These are phyloP conservation scores for Leptoxyphium fumago DNA, from an alignment of 2,329 filamentous ascomycete species.

Conservation along the genomic window DNA sequence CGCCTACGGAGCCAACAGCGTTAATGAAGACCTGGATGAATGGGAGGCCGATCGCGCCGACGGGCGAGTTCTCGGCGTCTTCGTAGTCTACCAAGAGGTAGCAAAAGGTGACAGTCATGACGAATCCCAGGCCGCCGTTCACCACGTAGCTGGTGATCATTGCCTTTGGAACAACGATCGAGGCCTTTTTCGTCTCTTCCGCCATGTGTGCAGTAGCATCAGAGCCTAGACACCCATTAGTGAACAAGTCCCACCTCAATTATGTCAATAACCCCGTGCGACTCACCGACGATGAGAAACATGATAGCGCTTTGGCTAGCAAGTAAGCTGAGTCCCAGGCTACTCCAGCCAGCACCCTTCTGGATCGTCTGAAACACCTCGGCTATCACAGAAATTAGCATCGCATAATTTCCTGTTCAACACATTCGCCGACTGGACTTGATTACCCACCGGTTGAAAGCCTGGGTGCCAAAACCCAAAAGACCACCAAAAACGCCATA, in stretches of 20 bases:
- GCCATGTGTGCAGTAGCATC: constrained; percentile 24
- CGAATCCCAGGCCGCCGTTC: constrained; percentile 13
- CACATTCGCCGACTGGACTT: too few relatives aligned
- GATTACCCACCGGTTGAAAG: constrained; percentile 6
- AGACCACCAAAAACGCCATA: neutral
- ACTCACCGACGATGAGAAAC: neutral
- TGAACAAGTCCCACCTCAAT: neutral
- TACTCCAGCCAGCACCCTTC: neutral
- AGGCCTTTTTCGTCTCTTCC: constrained; percentile 18
- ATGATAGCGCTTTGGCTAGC: neutral
- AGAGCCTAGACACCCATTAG: constrained; percentile 22
- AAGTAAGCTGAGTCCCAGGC: neutral
- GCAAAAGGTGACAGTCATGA: constrained; percentile 15
- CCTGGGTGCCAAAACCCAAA: constrained; percentile 6
- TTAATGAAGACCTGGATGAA: neutral
- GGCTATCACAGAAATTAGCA: neutral
- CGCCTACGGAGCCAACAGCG: neutral
- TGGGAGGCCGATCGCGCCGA: neutral
- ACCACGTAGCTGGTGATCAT: constrained; percentile 15
- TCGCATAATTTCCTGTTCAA: neutral
- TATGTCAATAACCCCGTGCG: neutral
- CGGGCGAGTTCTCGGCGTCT: neutral
- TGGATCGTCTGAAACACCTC: neutral
- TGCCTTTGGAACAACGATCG: constrained; percentile 15
- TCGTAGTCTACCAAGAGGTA: neutral